phyloP scores from a whole-genome alignment of 1,284 basidiomycete genomes.

The Xerocomus minutiporus region DNA sequence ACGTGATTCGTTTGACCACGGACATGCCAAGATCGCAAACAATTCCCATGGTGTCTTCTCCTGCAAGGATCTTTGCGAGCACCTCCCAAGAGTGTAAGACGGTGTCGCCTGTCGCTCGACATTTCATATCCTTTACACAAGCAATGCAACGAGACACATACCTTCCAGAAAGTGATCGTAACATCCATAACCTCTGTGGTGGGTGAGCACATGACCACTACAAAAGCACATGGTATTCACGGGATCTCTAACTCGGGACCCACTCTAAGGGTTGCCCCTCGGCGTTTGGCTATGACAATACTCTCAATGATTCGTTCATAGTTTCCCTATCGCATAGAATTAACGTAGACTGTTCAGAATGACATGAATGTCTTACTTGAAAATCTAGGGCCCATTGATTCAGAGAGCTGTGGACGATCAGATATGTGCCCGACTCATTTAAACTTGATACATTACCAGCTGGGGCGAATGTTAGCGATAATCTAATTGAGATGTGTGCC shows the following conservation, averaged over 20 bases:
- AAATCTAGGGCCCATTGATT: slow-evolving; percentile 98
- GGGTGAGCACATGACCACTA: neutral
- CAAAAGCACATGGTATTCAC: slow-evolving; percentile 42
- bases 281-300: slow-evolving; percentile 81
- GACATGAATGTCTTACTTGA: slow-evolving; percentile 45
- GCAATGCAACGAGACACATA: slow-evolving; percentile 23
- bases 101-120: slow-evolving; percentile 69
- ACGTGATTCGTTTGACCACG: slow-evolving; percentile 28
- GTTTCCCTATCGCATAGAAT: slow-evolving; percentile 65
- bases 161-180: slow-evolving; percentile 91
- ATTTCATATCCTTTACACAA: neutral
- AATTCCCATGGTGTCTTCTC: slow-evolving; percentile 72
- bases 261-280: slow-evolving; percentile 91
- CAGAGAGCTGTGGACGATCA: slow-evolving; percentile 59
- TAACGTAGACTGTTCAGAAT: neutral
- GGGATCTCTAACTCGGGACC: slow-evolving; percentile 98
- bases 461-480: slow-evolving; percentile 21
- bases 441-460: slow-evolving; percentile 38
- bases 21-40: slow-evolving; percentile 94
- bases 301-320: slow-evolving; percentile 87
- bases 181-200: slow-evolving; percentile 83
- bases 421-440: neutral
- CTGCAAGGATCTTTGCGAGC: slow-evolving; percentile 79
- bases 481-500: neutral
- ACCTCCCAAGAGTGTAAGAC: slow-evolving; percentile 96